Percentiles rank a stretch among this genome's conserved stretches.
phyloP scores from a whole-genome alignment of 1,139 yeast genomes.

The Candida pseudocylindracea region DNA sequence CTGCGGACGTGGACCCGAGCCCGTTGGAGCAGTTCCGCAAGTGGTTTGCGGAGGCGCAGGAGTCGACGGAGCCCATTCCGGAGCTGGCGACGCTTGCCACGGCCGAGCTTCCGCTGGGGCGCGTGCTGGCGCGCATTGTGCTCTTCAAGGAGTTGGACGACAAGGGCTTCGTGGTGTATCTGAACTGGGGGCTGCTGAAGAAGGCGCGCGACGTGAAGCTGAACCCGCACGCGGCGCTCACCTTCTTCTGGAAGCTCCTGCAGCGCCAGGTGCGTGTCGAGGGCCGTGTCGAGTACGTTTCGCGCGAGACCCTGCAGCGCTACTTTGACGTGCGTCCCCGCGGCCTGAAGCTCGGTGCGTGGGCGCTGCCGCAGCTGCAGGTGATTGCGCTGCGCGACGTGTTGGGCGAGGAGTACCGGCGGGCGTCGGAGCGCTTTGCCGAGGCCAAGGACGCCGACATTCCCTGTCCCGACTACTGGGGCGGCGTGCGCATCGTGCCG shows the following conservation, averaged over 20 bases:
- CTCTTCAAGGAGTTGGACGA: constrained; percentile 75
- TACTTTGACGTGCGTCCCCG: constrained; percentile 80
- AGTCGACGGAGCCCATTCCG: constrained; percentile 34
- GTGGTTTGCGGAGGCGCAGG: constrained; percentile 75
- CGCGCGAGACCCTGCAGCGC: constrained; percentile 48
- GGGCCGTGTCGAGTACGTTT: constrained; percentile 57
- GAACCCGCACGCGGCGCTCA: constrained; percentile 63
- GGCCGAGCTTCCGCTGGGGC: constrained; percentile 69
- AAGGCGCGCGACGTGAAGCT: constrained; percentile 48
- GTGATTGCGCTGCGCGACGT: constrained; percentile 33
- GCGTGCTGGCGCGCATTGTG: constrained; percentile 58
- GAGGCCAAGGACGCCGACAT: constrained; percentile 32
- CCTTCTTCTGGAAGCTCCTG: constrained; percentile 81
- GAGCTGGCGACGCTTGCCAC: constrained; percentile 73
- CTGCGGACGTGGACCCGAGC: constrained; percentile 23
- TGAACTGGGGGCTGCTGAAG: constrained; percentile 79
- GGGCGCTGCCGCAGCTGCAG: constrained; percentile 84
- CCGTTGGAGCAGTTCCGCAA: constrained; percentile 62
- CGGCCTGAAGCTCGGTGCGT: constrained; percentile 87
- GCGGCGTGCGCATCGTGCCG: constrained; percentile 78
- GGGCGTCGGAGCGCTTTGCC: constrained; percentile 22
- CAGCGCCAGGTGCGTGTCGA: constrained; percentile 91
- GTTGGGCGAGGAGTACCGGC: constrained; percentile 19
- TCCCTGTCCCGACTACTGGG: constrained; percentile 92
- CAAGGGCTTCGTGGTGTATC: constrained; percentile 70